Evolutionary conservation across 2,329 filamentous ascomycete genomes (phyloP).

Genomic region (Fusarium xyrophilum): DNA sequence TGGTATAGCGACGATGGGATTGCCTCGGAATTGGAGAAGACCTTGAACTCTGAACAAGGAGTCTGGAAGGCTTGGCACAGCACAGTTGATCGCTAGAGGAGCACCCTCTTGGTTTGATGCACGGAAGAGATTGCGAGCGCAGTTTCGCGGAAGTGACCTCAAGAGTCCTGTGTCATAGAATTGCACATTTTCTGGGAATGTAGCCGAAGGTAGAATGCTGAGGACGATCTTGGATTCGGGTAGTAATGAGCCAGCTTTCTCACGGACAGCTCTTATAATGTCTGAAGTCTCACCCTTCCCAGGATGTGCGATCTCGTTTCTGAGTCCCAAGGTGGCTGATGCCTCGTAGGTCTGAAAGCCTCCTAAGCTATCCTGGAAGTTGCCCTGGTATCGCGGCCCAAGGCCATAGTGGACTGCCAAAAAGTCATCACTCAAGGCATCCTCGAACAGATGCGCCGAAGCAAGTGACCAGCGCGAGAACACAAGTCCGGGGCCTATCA

Average conservation of each 20-base stretch:
- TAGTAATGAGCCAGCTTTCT: constrained; percentile 81
- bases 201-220: constrained; percentile 80
- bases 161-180: constrained; percentile 80
- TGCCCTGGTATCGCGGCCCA: constrained; percentile 89
- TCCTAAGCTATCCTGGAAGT: constrained; percentile 95
- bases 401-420: constrained; percentile 90
- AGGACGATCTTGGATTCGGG: constrained; percentile 83
- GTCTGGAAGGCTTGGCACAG: constrained; percentile 86
- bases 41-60: constrained; percentile 83
- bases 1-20: constrained; percentile 80
- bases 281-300: constrained; percentile 92
- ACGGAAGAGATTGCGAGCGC: constrained; percentile 66
- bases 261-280: constrained; percentile 85
- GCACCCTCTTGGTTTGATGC: constrained; percentile 61
- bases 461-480: constrained; percentile 87
- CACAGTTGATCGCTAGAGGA: constrained; percentile 85
- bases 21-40: constrained; percentile 80
- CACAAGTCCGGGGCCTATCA: constrained; percentile 74
- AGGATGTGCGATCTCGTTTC: constrained; percentile 88
- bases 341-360: constrained; percentile 96
- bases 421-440: constrained; percentile 87
- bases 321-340: constrained; percentile 86
- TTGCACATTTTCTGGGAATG: constrained; percentile 81
- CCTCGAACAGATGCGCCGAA: constrained; percentile 86
- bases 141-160: constrained; percentile 75